phyloP scores from a whole-genome alignment of 2,329 filamentous ascomycete species.

The Blumeria graminis region DNA sequence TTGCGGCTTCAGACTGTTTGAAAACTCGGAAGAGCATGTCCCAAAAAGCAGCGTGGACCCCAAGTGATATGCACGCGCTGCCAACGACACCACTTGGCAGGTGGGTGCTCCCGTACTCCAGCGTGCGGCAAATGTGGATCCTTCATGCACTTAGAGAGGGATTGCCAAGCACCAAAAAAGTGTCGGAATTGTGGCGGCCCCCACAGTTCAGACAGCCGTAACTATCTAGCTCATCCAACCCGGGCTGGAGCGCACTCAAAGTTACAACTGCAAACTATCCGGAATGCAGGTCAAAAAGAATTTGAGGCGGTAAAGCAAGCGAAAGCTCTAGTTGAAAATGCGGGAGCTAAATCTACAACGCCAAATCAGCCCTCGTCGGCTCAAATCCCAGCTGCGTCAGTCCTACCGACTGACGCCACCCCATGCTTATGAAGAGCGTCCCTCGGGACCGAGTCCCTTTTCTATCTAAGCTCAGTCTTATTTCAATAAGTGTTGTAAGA shows the following conservation, averaged over 20 bases:
- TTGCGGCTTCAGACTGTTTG: neutral
- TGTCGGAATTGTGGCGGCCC: neutral
- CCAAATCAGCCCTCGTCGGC: too few species aligned
- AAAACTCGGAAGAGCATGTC: neutral
- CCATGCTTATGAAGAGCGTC: too few species aligned
- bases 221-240: neutral
- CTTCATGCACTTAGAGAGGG: neutral
- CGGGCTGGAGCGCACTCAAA: neutral
- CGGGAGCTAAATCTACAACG: too few species aligned
- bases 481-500: too few species aligned
- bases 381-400: too few species aligned
- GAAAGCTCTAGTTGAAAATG: neutral
- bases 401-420: too few species aligned
- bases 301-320: neutral
- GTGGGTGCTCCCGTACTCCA: neutral
- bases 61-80: neutral
- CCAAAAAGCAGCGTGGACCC: neutral
- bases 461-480: too few species aligned
- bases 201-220: neutral
- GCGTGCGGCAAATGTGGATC: constrained; percentile 1
- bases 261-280: neutral
- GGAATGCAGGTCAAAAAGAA: neutral
- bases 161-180: neutral
- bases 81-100: neutral
- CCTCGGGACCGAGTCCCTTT: too few species aligned